Conservation (phyloP, 495 filamentous ascomycete genomes). For the Tuber aestivum region DNA sequence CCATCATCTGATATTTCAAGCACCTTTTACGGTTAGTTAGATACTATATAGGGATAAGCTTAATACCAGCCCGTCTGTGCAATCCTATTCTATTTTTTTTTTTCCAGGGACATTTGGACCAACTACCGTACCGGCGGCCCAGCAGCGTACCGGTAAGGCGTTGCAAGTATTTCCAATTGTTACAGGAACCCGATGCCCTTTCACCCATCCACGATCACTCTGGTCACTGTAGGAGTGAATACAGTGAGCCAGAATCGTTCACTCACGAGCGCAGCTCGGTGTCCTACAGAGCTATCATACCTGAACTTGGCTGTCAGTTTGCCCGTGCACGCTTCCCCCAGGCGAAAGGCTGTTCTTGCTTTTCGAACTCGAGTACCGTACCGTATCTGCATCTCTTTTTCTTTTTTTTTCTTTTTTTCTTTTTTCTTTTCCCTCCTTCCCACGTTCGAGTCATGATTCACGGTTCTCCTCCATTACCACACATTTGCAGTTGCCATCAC, state of each 20-base stretch:
- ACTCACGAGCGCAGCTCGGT: not conserved
- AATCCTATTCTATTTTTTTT: not conserved
- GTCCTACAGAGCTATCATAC: not conserved
- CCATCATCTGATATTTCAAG: slow-evolving; percentile 8
- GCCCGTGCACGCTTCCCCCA: not conserved
- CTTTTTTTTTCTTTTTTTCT: not conserved
- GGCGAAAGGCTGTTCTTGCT: not conserved
- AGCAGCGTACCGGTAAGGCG: not conserved
- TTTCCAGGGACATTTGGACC: not conserved
- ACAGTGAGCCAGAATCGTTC: not conserved
- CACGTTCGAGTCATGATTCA: not conserved
- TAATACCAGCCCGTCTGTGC: not conserved
- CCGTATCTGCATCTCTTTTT: not conserved
- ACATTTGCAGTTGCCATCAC: slow-evolving; percentile 2
- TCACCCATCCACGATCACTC: not conserved
- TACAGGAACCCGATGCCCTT: not conserved
- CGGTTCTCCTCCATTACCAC: not conserved
- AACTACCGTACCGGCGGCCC: not conserved
- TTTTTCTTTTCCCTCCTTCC: not conserved
- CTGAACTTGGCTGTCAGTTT: not conserved
- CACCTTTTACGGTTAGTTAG: not conserved
- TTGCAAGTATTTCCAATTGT: not conserved
- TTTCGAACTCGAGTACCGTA: not conserved
- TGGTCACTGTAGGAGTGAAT: not conserved
- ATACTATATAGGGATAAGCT: not conserved